Base-by-base conservation (phyloP, 2,329 filamentous ascomycete genomes). In the Trichoderma hamatum region DNA sequence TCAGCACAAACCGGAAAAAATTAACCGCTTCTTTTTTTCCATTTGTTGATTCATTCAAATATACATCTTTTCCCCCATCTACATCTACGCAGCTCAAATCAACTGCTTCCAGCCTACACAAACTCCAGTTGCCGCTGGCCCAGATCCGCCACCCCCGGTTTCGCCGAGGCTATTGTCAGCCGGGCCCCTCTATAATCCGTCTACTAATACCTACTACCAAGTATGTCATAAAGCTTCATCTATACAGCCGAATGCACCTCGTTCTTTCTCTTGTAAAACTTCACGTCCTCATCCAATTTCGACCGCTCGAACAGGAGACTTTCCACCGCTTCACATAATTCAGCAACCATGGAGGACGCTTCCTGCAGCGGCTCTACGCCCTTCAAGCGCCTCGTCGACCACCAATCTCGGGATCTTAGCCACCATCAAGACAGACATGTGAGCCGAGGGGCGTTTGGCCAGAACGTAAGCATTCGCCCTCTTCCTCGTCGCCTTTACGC, bases 381-480 rank as follows among this genome's bases (percentile, higher is more conserved):
- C 43, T 82, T 83, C 67, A 83, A 83, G 75, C 79, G 77, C 14
- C 76, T 83, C 52, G 73, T 81, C 24, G 80, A 83, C 10, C 80
- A 83, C 49, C 80, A 83, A 62, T 75, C 76, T n/a, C 78, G 78
- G 55, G 81, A 83, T 72, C 76, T 77, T 60, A 80, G 79, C 72
- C 78, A 79, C 63, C 81, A 81, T 19, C 80, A 82, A 71, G 80
- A 82, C 70, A 76, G 80, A n/a, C 72, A 81, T 21, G 72, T 78
- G 63, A 74, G 77, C 69, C 75, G 74, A 67, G 74, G 73, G 36
- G 68, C 73, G 28, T 75, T 76, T 49, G 70, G 74, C 24, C 75
- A 75, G 59, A 72, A 73, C 70, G 80, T 81, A 75, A 74, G 78
- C 62, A 36, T 54, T 62, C 30, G 26, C n/a, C n/a, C 30, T 39